Evolutionary conservation across 2,329 filamentous ascomycete species (phyloP), one percentile per base, ranked within the genome.

Genomic region (Pseudocercospora fuligena): DNA sequence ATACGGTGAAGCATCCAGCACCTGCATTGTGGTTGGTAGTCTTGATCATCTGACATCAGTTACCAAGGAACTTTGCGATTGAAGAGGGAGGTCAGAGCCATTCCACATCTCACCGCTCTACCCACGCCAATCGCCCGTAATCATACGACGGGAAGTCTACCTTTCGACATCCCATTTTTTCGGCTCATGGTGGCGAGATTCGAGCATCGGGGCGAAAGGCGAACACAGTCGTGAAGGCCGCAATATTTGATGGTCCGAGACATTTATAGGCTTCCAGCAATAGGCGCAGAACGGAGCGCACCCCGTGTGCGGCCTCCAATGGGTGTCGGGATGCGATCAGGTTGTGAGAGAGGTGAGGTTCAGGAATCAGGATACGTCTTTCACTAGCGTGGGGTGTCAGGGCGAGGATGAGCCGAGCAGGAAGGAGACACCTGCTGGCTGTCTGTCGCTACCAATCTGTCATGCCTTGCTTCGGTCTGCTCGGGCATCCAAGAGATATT

Each of bases 1-100:
- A 19, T 47, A 47, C 43, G 43, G 43, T 47, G 43, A 33, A 47
- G 43, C 21, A 23, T 9, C 9, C 21, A 23, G n/a, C 43, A 47
- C 43, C 43, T 47, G 43, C 43, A 47, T 47, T 47, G n/a, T 47
- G 43, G 43, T 47, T 47, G 43, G 43, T 47, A n/a, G 43, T n/a
- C 43, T 47, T 47, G 43, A 23, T 47, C 43, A 47, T 47, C 43
- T 47, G 43, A 47, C 19, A 46, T 16, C 16, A 46, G 4, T 16
- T 46, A 46, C 40, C 40, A 46, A 46, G 40, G 40, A 46, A 16
- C 40, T 46, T 46, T 19, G 14, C 19, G 40, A 16, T 46, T 16
- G 40, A 31, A 31, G 40, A 46, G 40, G 40, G 5, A n/a, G 40
- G 40, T 46, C 40, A 46, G 40, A 46, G 40, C 29, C 40, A 46